phyloP scores from a whole-genome alignment of 768 basidiomycete species.

The Suillus bovinus region DNA sequence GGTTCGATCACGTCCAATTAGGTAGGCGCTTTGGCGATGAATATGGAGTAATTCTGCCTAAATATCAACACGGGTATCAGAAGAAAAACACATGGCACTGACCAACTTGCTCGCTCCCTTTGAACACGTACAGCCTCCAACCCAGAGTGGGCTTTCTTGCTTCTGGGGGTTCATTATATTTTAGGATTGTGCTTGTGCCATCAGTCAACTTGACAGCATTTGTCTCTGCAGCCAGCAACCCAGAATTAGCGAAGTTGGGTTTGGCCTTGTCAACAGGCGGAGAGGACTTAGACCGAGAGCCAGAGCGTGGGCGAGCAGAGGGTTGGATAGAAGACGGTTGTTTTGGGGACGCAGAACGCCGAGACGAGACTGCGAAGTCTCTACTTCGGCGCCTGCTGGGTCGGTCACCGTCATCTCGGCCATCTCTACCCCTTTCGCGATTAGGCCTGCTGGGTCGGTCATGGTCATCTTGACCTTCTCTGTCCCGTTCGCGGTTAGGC shows the following conservation, averaged over 20 bases:
- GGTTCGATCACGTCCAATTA: slow-evolving; percentile 85
- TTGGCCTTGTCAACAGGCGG: slow-evolving; percentile 63
- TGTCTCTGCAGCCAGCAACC: slow-evolving; percentile 92
- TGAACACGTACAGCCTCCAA: slow-evolving; percentile 98
- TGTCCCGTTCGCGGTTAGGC: slow-evolving; percentile 46
- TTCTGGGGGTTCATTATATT: slow-evolving; percentile 99
- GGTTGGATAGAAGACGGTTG: slow-evolving; percentile 28
- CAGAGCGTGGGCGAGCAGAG: slow-evolving; percentile 34
- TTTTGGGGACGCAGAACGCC: slow-evolving; percentile 67
- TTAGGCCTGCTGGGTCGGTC: slow-evolving; percentile 26
- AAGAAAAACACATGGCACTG: slow-evolving; percentile 32
- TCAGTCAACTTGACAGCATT: slow-evolving; percentile 81
- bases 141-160: slow-evolving; percentile 87
- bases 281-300: slow-evolving; percentile 42
- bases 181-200: slow-evolving; percentile 82
- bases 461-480: slow-evolving; percentile 36
- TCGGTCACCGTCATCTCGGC: slow-evolving; percentile 32
- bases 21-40: slow-evolving; percentile 90
- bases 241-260: slow-evolving; percentile 88
- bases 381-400: slow-evolving; percentile 27
- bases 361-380: slow-evolving; percentile 34
- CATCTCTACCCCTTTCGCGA: slow-evolving; percentile 45
- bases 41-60: slow-evolving; percentile 84
- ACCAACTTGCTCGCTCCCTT: slow-evolving; percentile 92
- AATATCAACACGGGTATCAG: slow-evolving; percentile 2